Evolutionary conservation across 805 yeast species (phyloP).

Genomic region (Zygosaccharomyces gambellarensis): DNA sequence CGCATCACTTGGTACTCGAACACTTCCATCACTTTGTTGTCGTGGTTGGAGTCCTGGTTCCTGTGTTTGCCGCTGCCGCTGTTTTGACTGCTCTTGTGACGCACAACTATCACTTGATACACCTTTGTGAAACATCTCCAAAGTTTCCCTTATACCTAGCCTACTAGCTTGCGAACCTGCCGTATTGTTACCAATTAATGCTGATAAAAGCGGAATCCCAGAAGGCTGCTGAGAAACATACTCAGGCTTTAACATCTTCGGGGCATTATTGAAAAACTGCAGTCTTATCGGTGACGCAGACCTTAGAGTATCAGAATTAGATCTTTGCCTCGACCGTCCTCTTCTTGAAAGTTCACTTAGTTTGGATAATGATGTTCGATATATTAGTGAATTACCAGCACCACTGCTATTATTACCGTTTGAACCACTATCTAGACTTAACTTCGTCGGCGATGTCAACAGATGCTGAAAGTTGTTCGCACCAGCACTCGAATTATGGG

Average conservation of each 20-base stretch:
- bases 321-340: conserved; percentile 20
- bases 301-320: conserved; percentile 26
- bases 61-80: conserved; percentile 1
- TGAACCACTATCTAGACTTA: conserved; percentile 21
- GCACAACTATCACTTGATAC: background rate
- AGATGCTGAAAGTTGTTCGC: conserved; percentile 16
- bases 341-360: conserved; percentile 24
- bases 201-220: conserved; percentile 24
- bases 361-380: conserved; percentile 33
- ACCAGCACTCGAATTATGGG: conserved; percentile 8
- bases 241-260: conserved; percentile 32
- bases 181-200: conserved; percentile 16
- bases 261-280: conserved; percentile 19
- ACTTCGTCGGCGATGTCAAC: conserved; percentile 28
- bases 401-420: conserved; percentile 1
- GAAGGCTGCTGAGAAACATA: conserved; percentile 20
- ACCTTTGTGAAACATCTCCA: conserved; percentile 17
- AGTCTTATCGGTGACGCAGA: conserved; percentile 29
- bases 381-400: conserved; percentile 15
- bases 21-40: background rate
- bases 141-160: conserved; percentile 19
- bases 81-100: background rate
- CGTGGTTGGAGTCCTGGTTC: background rate
- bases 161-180: conserved; percentile 5
- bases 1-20: conserved; percentile 13